Evolutionary conservation across 73 alveolate species (phyloP).

Genomic region (Paramecium primaurelia): DNA sequence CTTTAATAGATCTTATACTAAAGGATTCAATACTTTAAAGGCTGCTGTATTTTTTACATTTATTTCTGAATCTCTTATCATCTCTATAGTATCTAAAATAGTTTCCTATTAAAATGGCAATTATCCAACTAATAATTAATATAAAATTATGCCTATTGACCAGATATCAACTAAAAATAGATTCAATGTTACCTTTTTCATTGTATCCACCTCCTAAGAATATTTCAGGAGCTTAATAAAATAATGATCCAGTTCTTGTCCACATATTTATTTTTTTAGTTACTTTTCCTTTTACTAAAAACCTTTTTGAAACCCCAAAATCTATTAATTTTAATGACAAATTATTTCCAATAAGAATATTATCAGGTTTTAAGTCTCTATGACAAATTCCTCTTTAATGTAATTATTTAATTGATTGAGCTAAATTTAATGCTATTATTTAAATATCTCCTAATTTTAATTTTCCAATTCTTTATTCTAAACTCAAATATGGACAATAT

Average conservation of each 20-base stretch:
- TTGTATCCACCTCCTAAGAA: constrained; percentile 36
- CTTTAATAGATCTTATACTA: constrained; percentile 3
- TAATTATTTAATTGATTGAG: neutral
- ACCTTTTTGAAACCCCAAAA: constrained; percentile 35
- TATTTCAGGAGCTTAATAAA: constrained; percentile 55
- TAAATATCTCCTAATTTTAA: neutral
- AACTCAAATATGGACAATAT: constrained; percentile 9
- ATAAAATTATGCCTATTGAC: constrained; percentile 42
- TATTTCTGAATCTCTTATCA: constrained; percentile 2
- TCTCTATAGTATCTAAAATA: neutral
- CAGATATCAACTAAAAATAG: constrained; percentile 32
- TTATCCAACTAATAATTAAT: constrained; percentile 15
- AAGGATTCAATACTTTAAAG: neutral
- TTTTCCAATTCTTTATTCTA: neutral
- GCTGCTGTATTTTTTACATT: neutral
- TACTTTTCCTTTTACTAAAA: neutral
- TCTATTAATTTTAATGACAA: constrained; percentile 25
- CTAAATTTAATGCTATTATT: neutral
- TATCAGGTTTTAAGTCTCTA: constrained; percentile 52
- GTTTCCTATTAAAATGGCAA: constrained; percentile 43
- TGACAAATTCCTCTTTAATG: constrained; percentile 43
- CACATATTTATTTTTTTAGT: constrained; percentile 47
- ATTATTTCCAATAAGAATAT: constrained; percentile 36
- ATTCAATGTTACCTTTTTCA: neutral
- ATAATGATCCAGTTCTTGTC: constrained; percentile 48